Conservation (phyloP, 345 rosid species). For the Triadica sebifera region DNA sequence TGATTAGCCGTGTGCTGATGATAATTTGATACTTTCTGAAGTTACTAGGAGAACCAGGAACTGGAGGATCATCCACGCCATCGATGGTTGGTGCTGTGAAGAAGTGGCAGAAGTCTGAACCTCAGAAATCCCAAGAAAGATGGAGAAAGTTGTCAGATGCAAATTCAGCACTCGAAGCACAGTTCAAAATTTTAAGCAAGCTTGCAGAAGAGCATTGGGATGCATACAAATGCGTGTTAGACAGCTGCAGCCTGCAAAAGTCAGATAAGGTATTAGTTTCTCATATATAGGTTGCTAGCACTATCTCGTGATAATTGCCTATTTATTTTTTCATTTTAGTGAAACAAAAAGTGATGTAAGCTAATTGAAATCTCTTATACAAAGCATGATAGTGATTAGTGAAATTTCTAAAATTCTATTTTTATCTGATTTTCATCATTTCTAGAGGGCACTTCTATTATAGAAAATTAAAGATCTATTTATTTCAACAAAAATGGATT, state of each 20-base stretch:
- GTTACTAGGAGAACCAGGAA: slow-evolving; percentile 94
- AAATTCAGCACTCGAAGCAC: slow-evolving; percentile 71
- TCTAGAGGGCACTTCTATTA: background rate
- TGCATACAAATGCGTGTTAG: slow-evolving; percentile 52
- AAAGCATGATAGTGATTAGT: background rate
- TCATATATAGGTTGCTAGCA: background rate
- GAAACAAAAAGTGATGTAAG: background rate
- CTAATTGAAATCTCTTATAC: background rate
- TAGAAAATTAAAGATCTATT: background rate
- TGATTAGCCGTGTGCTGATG: slow-evolving; percentile 12
- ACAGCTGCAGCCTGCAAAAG: slow-evolving; percentile 61
- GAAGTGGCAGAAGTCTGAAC: slow-evolving; percentile 90
- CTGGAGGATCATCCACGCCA: slow-evolving; percentile 96
- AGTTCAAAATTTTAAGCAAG: slow-evolving; percentile 55
- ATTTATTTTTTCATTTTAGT: background rate
- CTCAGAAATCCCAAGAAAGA: slow-evolving; percentile 66
- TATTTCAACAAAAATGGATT: background rate
- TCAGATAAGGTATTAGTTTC: slow-evolving; percentile 58
- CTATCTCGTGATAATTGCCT: slow-evolving; percentile 2
- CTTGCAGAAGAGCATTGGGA: slow-evolving; percentile 76
- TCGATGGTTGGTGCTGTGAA: slow-evolving; percentile 98
- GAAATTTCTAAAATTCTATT: background rate
- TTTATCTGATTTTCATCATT: background rate
- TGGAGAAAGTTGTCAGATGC: slow-evolving; percentile 78
- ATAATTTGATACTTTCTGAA: slow-evolving; percentile 32